phyloP scores from a whole-genome alignment of 169 alveolate genomes.

The Toxoplasma gondii region DNA sequence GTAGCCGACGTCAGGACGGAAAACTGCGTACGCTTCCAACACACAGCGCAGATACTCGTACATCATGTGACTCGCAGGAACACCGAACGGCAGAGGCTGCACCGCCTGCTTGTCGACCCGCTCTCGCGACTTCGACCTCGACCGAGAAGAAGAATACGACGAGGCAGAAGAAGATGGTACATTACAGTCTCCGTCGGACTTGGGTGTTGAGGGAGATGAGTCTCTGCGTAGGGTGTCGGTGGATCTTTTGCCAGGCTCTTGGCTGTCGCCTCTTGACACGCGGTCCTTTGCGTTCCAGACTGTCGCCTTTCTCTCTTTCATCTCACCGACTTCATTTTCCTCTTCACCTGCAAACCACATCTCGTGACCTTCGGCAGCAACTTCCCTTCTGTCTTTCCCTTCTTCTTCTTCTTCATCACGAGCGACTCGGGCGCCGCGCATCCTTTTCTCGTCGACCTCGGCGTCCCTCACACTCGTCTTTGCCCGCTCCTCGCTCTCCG shows the following conservation, averaged over 20 bases:
- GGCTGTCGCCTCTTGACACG: too few relatives aligned
- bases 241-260: too few relatives aligned
- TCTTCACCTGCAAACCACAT: neutral
- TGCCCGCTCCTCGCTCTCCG: neutral
- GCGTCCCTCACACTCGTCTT: neutral
- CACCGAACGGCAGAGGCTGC: conserved; percentile 58
- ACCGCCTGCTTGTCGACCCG: conserved; percentile 50
- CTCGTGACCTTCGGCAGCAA: too few relatives aligned
- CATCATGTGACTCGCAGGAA: conserved; percentile 61
- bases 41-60: conserved; percentile 77
- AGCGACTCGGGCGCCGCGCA: too few relatives aligned
- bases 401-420: too few relatives aligned
- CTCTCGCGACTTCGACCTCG: neutral
- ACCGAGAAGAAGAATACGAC: neutral
- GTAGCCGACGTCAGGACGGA: conserved; percentile 86
- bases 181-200: too few relatives aligned
- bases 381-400: too few relatives aligned
- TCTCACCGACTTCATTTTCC: neutral
- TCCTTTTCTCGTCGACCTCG: neutral
- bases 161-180: neutral
- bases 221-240: too few relatives aligned
- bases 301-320: neutral
- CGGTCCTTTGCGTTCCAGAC: too few relatives aligned
- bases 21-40: conserved; percentile 80
- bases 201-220: too few relatives aligned